These are phyloP conservation scores for Suillus paluster DNA, from an alignment of 768 basidiomycete species.

Conservation along the genomic window DNA sequence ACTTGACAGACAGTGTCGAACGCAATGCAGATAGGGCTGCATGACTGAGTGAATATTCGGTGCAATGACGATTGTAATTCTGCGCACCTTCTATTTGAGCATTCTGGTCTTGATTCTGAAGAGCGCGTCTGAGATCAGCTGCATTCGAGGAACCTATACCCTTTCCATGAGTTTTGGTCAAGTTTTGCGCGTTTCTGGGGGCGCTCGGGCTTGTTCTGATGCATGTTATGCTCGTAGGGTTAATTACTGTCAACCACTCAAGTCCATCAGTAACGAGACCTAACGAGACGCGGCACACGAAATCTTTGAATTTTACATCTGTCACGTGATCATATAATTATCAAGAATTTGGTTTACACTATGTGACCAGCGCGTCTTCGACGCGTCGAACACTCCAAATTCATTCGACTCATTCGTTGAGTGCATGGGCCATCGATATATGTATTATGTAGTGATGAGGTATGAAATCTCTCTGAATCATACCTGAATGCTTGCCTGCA, in stretches of 20 bases:
- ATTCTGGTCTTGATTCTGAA: conserved; percentile 21
- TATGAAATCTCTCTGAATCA: too few relatives aligned
- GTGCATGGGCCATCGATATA: too few relatives aligned
- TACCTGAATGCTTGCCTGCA: too few relatives aligned
- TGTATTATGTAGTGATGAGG: too few relatives aligned
- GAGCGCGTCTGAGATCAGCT: conserved; percentile 26
- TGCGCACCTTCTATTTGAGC: conserved; percentile 28
- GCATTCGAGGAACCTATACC: conserved; percentile 22
- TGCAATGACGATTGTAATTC: neutral
- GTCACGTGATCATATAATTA: neutral
- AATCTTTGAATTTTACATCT: neutral
- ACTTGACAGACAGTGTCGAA: conserved; percentile 62
- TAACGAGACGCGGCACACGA: neutral
- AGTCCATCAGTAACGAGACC: neutral
- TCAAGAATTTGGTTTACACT: neutral
- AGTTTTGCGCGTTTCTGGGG: conserved; percentile 30
- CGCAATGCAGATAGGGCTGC: conserved; percentile 56
- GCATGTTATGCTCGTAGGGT: conserved; percentile 16
- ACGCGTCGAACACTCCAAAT: too few relatives aligned
- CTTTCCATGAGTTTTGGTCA: conserved; percentile 13
- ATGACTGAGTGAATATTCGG: neutral
- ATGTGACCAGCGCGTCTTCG: too few relatives aligned
- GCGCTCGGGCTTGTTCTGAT: conserved; percentile 12
- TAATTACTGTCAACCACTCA: neutral
- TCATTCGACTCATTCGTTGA: too few relatives aligned